Evolutionary conservation across 768 basidiomycete species (phyloP).

Genomic region (Xerocomus potaroensis): DNA sequence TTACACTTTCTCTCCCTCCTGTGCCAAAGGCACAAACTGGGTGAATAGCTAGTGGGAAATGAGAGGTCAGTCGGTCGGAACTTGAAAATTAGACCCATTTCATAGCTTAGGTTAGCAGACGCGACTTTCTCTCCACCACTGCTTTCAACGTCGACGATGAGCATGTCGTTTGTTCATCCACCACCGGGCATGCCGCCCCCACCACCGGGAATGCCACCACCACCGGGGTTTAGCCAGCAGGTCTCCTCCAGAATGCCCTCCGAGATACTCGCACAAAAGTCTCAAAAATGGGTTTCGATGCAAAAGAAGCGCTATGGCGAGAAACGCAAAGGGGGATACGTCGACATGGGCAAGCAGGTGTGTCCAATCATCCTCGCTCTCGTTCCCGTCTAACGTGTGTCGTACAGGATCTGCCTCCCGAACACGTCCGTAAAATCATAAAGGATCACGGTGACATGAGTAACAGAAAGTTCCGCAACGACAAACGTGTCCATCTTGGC

Average conservation of each 20-base stretch:
- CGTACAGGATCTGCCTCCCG: slow-evolving; percentile 84
- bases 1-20: too few relatives aligned
- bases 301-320: slow-evolving; percentile 90
- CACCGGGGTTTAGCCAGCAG: slow-evolving; percentile 29
- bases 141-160: slow-evolving; percentile 33
- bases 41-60: too few relatives aligned
- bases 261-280: slow-evolving; percentile 83
- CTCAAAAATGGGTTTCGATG: slow-evolving; percentile 94
- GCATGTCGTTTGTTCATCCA: slow-evolving; percentile 31
- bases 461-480: slow-evolving; percentile 97
- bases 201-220: slow-evolving; percentile 41
- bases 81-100: slow-evolving; percentile 13
- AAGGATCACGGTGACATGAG: slow-evolving; percentile 99
- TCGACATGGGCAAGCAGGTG: slow-evolving; percentile 93
- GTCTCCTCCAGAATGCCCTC: slow-evolving; percentile 45
- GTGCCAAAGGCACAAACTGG: too few relatives aligned
- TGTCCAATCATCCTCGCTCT: slow-evolving; percentile 18
- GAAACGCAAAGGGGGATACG: slow-evolving; percentile 83
- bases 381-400: slow-evolving; percentile 5
- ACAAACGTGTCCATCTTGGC: slow-evolving; percentile 98
- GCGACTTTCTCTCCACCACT: slow-evolving; percentile 21
- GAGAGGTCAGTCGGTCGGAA: slow-evolving; percentile 13
- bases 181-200: slow-evolving; percentile 41
- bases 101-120: slow-evolving; percentile 25
- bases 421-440: slow-evolving; percentile 99